Conservation (phyloP, 306 rosid genomes). For the Inga oerstediana region DNA sequence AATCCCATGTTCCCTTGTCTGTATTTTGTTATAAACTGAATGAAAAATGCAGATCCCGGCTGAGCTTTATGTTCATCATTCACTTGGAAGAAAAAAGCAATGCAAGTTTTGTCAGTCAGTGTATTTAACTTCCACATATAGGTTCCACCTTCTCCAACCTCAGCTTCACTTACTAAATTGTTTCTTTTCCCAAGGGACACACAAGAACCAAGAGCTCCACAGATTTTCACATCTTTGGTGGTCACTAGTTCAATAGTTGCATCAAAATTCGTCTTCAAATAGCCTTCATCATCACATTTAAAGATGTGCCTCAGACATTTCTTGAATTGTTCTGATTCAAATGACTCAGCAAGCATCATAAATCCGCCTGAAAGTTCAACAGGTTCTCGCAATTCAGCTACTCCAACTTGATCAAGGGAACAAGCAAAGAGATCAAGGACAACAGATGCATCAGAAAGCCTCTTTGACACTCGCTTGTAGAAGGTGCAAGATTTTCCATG, state of each 20-base stretch:
- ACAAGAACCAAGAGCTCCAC: slow-evolving; percentile 96
- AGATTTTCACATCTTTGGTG: slow-evolving; percentile 76
- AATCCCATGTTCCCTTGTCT: slow-evolving; percentile 67
- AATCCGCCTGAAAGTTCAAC: slow-evolving; percentile 83
- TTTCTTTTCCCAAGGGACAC: slow-evolving; percentile 67
- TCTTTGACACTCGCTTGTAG: slow-evolving; percentile 56
- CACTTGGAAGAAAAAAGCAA: slow-evolving; percentile 87
- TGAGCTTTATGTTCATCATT: slow-evolving; percentile 59
- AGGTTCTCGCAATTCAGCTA: slow-evolving; percentile 67
- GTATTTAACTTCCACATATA: slow-evolving; percentile 74
- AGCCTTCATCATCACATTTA: slow-evolving; percentile 56
- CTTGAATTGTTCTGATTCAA: slow-evolving; percentile 69
- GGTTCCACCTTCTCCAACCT: slow-evolving; percentile 85
- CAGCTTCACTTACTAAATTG: slow-evolving; percentile 55
- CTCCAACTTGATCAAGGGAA: slow-evolving; percentile 92
- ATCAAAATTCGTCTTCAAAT: slow-evolving; percentile 72
- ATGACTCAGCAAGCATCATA: slow-evolving; percentile 77
- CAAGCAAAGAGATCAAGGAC: slow-evolving; percentile 82
- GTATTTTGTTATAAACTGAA: slow-evolving; percentile 78
- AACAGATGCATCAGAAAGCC: slow-evolving; percentile 60
- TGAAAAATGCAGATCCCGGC: slow-evolving; percentile 79
- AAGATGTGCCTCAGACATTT: slow-evolving; percentile 69
- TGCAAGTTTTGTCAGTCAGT: slow-evolving; percentile 73
- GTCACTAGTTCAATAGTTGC: slow-evolving; percentile 86
- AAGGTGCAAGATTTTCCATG: slow-evolving; percentile 57